Base-by-base conservation (phyloP, 2,329 filamentous ascomycete genomes). In the Neoarthrinium moseri region DNA sequence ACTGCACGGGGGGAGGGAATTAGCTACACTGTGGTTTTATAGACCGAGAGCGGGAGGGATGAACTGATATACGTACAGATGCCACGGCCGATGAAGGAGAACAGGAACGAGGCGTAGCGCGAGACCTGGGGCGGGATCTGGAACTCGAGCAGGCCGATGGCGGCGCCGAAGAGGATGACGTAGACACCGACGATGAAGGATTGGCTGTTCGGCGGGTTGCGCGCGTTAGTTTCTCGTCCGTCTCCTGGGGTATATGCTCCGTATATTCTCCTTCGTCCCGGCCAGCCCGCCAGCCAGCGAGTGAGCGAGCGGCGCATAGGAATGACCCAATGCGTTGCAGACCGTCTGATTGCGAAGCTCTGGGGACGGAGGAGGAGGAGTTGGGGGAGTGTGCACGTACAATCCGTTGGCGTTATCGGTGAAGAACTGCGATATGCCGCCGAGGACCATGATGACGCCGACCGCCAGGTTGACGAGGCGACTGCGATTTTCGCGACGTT, bases 41-140 rank as follows among this genome's bases (percentile, higher is more conserved):
- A 12, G 15, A 15, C 12, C n/a, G 20, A n/a, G 20, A 20, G 20
- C 23, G 26, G 20, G 13, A 15, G 13, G 26, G 8, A 12, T 5
- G 13, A 18, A 18, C 5, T 22, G 29, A 11, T 12, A 10, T 10
- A 84, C 90, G 72, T 83, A 96, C 91, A 97, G 66, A 90, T 78
- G 70, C 94, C 94, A 64, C 94, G 91, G 51, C 94, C 94, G 57
- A 97, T 73, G 78, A 99, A 97, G 47, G 89, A 95, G 77, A 97
- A 97, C 70, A 97, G 85, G 77, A 99, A 99, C 10, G 90, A 95
- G 45, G 91, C 92, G 75, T 97, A 96, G 72, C 90, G 86, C 48
- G 91, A 87, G 45, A 96, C 79, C 67, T 96, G 91, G 49, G 91
- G 89, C 41, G 94, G 92, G 58, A 96, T 92, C 70, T 96, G 87